Conservation (phyloP, 2,329 filamentous ascomycete genomes). For the Cordyceps javanica region DNA sequence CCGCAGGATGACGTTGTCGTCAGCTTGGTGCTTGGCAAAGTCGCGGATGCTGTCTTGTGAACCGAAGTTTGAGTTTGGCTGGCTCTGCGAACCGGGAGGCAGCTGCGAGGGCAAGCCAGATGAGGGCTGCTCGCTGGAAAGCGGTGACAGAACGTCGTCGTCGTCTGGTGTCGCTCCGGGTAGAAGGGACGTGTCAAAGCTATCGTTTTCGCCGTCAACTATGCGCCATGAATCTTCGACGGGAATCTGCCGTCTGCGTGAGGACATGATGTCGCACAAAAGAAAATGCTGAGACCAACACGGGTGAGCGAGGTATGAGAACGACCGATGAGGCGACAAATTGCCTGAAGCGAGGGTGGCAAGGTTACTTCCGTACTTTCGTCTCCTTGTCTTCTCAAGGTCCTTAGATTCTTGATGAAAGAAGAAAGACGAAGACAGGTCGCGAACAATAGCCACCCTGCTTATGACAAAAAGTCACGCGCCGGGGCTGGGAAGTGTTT, state of each 20-base stretch:
- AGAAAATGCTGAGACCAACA: not conserved
- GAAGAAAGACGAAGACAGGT: not conserved
- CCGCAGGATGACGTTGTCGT: conserved; percentile 48
- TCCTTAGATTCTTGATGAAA: not conserved
- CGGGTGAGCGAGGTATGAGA: not conserved
- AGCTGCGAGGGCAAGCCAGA: conserved; percentile 36
- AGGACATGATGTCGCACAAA: conserved; percentile 8
- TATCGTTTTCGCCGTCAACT: conserved; percentile 55
- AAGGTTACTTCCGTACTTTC: not conserved
- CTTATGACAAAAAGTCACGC: conserved; percentile 2
- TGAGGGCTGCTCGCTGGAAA: conserved; percentile 33
- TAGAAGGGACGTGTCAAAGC: conserved; percentile 51
- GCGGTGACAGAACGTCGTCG: conserved; percentile 27
- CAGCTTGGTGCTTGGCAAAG: conserved; percentile 47
- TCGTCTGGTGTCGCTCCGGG: conserved; percentile 35
- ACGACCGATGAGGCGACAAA: not conserved
- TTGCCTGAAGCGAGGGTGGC: not conserved
- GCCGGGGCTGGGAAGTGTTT: not conserved
- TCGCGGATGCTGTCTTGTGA: conserved; percentile 53
- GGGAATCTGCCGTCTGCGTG: conserved; percentile 21
- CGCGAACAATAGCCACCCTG: not conserved
- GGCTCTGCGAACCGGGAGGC: conserved; percentile 32
- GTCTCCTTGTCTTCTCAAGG: not conserved
- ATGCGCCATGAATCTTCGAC: conserved; percentile 55
- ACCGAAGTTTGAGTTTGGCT: conserved; percentile 30